phyloP scores from a whole-genome alignment of 352 stramenopile genomes.

The Phytophthora pinifolia region DNA sequence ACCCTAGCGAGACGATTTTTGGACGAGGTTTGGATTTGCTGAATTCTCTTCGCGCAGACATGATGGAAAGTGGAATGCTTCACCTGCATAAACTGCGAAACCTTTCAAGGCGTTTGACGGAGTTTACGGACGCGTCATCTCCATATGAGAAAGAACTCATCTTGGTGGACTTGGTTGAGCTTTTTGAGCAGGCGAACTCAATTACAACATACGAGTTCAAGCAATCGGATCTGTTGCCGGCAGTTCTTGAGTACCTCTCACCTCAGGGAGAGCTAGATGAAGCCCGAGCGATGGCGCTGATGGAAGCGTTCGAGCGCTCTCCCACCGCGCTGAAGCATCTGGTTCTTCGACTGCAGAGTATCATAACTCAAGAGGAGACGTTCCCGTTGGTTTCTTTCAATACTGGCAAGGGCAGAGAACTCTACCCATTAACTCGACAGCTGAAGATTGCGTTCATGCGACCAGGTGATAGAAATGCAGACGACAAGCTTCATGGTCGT shows the following conservation, averaged over 20 bases:
- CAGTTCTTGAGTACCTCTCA: slow-evolving; percentile 57
- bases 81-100: slow-evolving; percentile 78
- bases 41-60: slow-evolving; percentile 57
- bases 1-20: slow-evolving; percentile 52
- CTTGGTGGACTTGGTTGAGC: slow-evolving; percentile 69
- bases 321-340: slow-evolving; percentile 57
- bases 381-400: slow-evolving; percentile 67
- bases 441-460: slow-evolving; percentile 58
- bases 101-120: slow-evolving; percentile 56
- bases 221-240: slow-evolving; percentile 70
- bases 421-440: slow-evolving; percentile 76
- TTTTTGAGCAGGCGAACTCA: slow-evolving; percentile 73
- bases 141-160: slow-evolving; percentile 49
- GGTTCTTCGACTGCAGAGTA: slow-evolving; percentile 60
- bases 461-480: slow-evolving; percentile 20
- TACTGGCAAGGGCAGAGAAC: slow-evolving; percentile 64
- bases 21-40: slow-evolving; percentile 50
- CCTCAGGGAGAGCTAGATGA: slow-evolving; percentile 37
- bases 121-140: slow-evolving; percentile 32
- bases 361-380: slow-evolving; percentile 75
- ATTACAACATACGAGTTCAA: slow-evolving; percentile 88
- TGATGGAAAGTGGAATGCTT: slow-evolving; percentile 76
- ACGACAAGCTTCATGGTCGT: slow-evolving; percentile 10
- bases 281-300: slow-evolving; percentile 33
- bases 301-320: slow-evolving; percentile 47